phyloP scores from a whole-genome alignment of 2,329 filamentous ascomycete genomes.

The Metarhizium guizhouense region DNA sequence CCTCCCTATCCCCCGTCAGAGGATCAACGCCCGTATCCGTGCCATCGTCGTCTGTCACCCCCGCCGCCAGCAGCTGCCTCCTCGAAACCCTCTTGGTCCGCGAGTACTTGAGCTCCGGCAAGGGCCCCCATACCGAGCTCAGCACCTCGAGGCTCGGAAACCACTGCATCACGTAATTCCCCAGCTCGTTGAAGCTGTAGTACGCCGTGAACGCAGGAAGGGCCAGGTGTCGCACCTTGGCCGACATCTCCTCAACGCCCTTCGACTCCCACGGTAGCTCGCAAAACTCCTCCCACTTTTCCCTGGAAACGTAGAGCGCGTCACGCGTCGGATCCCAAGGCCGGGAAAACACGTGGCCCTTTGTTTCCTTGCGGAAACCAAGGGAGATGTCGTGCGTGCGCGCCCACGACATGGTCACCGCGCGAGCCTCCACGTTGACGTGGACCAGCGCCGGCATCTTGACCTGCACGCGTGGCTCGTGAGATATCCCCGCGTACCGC shows the following conservation, averaged over 20 bases:
- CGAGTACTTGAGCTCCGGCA: conserved; percentile 8
- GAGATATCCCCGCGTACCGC: conserved; percentile 5
- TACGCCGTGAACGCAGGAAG: conserved; percentile 18
- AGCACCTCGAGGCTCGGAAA: conserved; percentile 13
- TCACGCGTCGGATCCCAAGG: conserved; percentile 2
- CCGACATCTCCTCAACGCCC: conserved; percentile 3
- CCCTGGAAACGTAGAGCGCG: conserved; percentile 5
- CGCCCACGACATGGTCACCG: conserved; percentile 11
- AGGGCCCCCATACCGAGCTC: conserved; percentile 14
- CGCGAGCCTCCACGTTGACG: conserved; percentile 16
- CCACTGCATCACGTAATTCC: conserved; percentile 3
- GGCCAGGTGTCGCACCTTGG: conserved; percentile 12
- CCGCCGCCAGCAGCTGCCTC: neutral
- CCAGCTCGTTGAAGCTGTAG: conserved; percentile 13
- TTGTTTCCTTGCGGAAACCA: neutral
- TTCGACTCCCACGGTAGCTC: conserved; percentile 1
- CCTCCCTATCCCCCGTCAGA: conserved; percentile 1
- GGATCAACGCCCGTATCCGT: conserved; percentile 1
- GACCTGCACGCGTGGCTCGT: conserved; percentile 9
- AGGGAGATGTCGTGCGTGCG: conserved; percentile 1
- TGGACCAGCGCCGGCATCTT: conserved; percentile 8
- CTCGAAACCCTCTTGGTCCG: neutral
- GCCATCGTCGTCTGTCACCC: neutral
- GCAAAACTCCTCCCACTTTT: conserved; percentile 12
- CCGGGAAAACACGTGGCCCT: conserved; percentile 2